These are phyloP conservation scores for Xylaria sp. DNA, from an alignment of 2,329 filamentous ascomycete genomes.

Conservation along the genomic window DNA sequence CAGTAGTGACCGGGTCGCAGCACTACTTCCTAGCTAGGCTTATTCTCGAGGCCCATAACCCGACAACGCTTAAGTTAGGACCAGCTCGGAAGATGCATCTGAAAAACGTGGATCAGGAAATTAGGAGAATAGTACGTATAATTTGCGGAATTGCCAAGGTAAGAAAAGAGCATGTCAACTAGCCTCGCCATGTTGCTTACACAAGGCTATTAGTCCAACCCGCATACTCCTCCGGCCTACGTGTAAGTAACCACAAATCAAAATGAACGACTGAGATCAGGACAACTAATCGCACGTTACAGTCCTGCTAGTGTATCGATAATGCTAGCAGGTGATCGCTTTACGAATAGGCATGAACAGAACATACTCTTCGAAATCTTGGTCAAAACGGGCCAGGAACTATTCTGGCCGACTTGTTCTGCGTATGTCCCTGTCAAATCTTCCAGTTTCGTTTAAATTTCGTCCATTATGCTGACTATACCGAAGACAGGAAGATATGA, in stretches of 20 bases:
- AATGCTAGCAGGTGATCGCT: slow-evolving; percentile 18
- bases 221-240: slow-evolving; percentile 8
- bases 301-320: slow-evolving; percentile 18
- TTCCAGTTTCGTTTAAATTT: not conserved
- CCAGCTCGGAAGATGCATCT: slow-evolving; percentile 18
- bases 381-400: slow-evolving; percentile 8
- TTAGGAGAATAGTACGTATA: slow-evolving; percentile 8
- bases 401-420: slow-evolving; percentile 11
- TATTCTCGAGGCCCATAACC: slow-evolving; percentile 16
- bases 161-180: not conserved
- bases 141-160: slow-evolving; percentile 23
- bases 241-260: not conserved
- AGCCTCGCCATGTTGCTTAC: not conserved
- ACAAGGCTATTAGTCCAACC: slow-evolving; percentile 8
- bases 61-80: not conserved
- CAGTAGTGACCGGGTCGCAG: slow-evolving; percentile 14
- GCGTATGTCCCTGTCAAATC: slow-evolving; percentile 22
- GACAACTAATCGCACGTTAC: not conserved
- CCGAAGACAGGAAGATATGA: slow-evolving; percentile 16
- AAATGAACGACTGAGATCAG: not conserved
- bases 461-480: not conserved
- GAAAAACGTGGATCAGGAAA: slow-evolving; percentile 10
- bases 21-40: slow-evolving; percentile 20
- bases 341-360: slow-evolving; percentile 13
- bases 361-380: slow-evolving; percentile 10